Base-by-base conservation (phyloP, 2,329 filamentous ascomycete species). In the Fusarium tricinctum region DNA sequence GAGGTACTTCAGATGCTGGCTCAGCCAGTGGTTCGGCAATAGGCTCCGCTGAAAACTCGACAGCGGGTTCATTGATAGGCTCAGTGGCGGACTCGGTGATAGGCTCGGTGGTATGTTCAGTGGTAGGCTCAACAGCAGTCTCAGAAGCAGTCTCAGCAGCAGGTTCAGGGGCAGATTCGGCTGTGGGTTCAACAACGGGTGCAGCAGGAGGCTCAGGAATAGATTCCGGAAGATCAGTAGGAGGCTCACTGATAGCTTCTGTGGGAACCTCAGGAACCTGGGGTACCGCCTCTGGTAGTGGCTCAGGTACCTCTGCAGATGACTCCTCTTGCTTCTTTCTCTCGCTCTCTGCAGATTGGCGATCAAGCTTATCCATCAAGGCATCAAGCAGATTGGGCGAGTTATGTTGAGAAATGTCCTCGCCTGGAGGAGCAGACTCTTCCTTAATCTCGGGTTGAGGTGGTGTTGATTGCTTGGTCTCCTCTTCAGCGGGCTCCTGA, bases 341-440 rank as follows among this genome's bases (percentile, higher is more conserved):
- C 35, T 55, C 56, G 23, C 26, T 68, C 50, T 35, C 60, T 33
- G 38, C 57, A 10, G 68, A 74, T 58, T 83, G 81, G 32, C 80
- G 78, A 57, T 84, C 80, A 35, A 84, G 76, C 33, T 81, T 82
- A 2, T 81, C 78, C 68, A 84, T 80, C 2, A 84, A 71, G n/a
- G 78, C 81, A n/a, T 78, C 80, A 22, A 84, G 78, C 35, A 84
- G 56, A 69, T 85, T 82, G 9, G 80, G 77, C 26, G 60, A 63
- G 8, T 33, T 59, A 15, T 30, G 48, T 3, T 40, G 52, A 40
- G 32, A 19, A 20, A 47, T 15, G 19, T 62, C 58, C 35, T 81
- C 80, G 15, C 80, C 78, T 3, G 76, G 76, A 33, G 58, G 74
- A 32, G 75, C 75, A 19, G 52, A 53, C 19, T 77, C 76, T 12